phyloP scores from a whole-genome alignment of 1,284 basidiomycete genomes.

The Tilletia walkeri region DNA sequence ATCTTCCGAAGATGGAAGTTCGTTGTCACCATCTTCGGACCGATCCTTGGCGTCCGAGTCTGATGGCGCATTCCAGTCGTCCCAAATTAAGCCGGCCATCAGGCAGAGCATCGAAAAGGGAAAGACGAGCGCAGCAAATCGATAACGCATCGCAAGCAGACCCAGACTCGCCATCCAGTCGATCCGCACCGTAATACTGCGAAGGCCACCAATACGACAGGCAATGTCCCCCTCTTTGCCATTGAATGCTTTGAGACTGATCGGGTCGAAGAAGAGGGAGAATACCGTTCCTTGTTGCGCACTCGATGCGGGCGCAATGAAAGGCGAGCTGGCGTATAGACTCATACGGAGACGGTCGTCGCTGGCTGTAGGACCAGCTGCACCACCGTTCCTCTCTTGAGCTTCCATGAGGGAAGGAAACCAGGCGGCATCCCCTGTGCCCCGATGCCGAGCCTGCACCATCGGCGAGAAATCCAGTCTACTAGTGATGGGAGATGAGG shows the following conservation, averaged over 20 bases:
- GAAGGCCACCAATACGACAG: conserved; percentile 14
- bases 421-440: conserved; percentile 43
- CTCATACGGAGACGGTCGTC: conserved; percentile 17
- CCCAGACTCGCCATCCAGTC: conserved; percentile 45
- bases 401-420: conserved; percentile 30
- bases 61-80: conserved; percentile 7
- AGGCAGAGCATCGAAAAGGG: conserved; percentile 34
- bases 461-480: conserved; percentile 37
- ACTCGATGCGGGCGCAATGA: conserved; percentile 35
- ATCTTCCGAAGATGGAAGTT: background rate
- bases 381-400: background rate
- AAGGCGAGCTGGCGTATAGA: conserved; percentile 47
- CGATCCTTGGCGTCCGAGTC: background rate
- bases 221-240: background rate
- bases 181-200: conserved; percentile 30
- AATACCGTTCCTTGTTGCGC: conserved; percentile 26
- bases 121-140: conserved; percentile 39
- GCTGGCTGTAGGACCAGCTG: conserved; percentile 18
- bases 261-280: conserved; percentile 43
- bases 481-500: conserved; percentile 20
- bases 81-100: conserved; percentile 2
- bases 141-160: conserved; percentile 44
- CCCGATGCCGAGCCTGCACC: conserved; percentile 33
- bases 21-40: background rate
- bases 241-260: conserved; percentile 1